A percentile compares a stretch with the other conserved stretches of the same genome.
Conservation (phyloP, 305 asterid genomes). For the Galium porrigens region DNA sequence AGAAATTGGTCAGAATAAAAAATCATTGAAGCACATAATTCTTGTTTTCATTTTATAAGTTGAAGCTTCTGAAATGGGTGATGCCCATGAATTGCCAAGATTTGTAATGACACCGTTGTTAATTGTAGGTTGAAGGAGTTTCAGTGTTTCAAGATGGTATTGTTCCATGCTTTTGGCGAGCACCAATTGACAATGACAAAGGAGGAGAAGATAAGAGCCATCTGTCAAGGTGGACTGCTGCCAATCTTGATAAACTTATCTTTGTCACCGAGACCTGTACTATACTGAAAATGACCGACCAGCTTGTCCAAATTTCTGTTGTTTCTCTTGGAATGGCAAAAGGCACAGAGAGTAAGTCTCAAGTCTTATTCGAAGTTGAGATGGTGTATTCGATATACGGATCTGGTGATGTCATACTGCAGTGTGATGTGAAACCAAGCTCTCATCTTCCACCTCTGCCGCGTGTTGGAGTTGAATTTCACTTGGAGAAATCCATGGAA, state of each 20-base stretch:
- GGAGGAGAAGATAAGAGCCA: slow-evolving; percentile 70
- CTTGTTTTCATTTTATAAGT: background rate
- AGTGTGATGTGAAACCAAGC: slow-evolving; percentile 55
- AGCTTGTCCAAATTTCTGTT: slow-evolving; percentile 41
- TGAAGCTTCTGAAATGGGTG: background rate
- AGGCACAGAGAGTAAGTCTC: slow-evolving; percentile 25
- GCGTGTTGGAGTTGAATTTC: slow-evolving; percentile 77
- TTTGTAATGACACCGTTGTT: slow-evolving; percentile 10
- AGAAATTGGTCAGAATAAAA: background rate
- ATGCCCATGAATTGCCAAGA: background rate
- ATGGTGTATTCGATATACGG: slow-evolving; percentile 47
- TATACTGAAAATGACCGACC: slow-evolving; percentile 29
- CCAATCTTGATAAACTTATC: slow-evolving; percentile 40
- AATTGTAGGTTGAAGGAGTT: slow-evolving; percentile 48
- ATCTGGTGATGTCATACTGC: slow-evolving; percentile 68
- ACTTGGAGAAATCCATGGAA: slow-evolving; percentile 60
- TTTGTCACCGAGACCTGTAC: slow-evolving; percentile 46
- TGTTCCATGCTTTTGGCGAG: slow-evolving; percentile 92
- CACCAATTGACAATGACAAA: slow-evolving; percentile 91
- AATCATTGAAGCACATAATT: background rate
- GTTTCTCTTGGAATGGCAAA: slow-evolving; percentile 38
- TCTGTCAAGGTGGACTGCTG: slow-evolving; percentile 60
- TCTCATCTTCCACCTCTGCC: slow-evolving; percentile 82
- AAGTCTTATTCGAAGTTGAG: slow-evolving; percentile 35
- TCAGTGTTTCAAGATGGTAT: slow-evolving; percentile 56